Evolutionary conservation across 2,329 filamentous ascomycete species (phyloP).

Genomic region (Aspergillus carbonarius): DNA sequence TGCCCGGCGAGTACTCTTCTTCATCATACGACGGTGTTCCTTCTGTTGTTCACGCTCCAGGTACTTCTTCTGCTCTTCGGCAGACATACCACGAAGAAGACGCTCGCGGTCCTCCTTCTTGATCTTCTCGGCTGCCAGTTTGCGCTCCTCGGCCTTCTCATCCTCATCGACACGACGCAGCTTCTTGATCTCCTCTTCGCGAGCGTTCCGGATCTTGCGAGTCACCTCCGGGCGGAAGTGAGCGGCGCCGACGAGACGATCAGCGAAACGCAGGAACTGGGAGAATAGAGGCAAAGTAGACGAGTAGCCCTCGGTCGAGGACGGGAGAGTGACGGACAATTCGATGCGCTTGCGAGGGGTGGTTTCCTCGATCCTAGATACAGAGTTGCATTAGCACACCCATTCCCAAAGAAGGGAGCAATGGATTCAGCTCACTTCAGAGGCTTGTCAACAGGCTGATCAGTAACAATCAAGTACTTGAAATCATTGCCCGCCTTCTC

Average conservation of each 20-base stretch:
- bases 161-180: slow-evolving; percentile 77
- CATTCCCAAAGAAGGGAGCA: neutral
- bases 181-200: slow-evolving; percentile 76
- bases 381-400: neutral
- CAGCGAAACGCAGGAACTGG: slow-evolving; percentile 80
- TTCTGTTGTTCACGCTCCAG: slow-evolving; percentile 78
- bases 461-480: slow-evolving; percentile 84
- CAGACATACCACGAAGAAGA: slow-evolving; percentile 71
- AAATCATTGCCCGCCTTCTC: slow-evolving; percentile 74
- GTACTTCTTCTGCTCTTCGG: slow-evolving; percentile 83
- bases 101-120: slow-evolving; percentile 90
- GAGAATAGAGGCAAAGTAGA: slow-evolving; percentile 72
- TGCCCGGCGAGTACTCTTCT: slow-evolving; percentile 60
- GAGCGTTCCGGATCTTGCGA: slow-evolving; percentile 76
- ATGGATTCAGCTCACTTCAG: slow-evolving; percentile 63
- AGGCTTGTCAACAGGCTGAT: slow-evolving; percentile 86
- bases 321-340: slow-evolving; percentile 70
- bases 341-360: slow-evolving; percentile 81
- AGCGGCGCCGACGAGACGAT: slow-evolving; percentile 70
- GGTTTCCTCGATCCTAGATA: slow-evolving; percentile 73
- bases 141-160: slow-evolving; percentile 63
- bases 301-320: slow-evolving; percentile 60
- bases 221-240: slow-evolving; percentile 90
- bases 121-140: slow-evolving; percentile 54
- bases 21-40: slow-evolving; percentile 63